Evolutionary conservation across 805 yeast species (phyloP), one percentile per base, ranked within the genome.

Genomic region (Candida xyloterini): DNA sequence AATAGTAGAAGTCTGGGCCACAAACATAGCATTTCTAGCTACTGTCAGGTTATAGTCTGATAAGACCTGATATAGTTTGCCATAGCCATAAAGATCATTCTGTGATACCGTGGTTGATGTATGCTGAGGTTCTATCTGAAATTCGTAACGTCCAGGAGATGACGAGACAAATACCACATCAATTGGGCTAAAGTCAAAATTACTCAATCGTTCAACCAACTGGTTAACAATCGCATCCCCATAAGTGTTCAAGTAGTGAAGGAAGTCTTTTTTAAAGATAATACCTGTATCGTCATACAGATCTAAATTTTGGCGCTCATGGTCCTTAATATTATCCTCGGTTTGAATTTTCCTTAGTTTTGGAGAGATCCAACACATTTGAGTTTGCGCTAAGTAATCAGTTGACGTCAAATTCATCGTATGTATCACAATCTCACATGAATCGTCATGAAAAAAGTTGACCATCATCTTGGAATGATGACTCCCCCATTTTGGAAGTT

Each of bases 381-480:
- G 88, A 6, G 84, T 81, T 40, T 82, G 76, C 1, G 70, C 68
- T 5, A 63, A 62, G 35, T 77, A 71, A 56, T 83, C 90, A 0
- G 70, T 53, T 25, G 57, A 56, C 1, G 81, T 77, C 38, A 81
- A 54, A 56, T 83, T 83, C 55, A 75, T 71, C 1, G 87, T 76
- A 56, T 81, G 75, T 16, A 82, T 62, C 15, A 75, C 76, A 0
- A 83, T 56, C 51, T 75, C 79, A 23, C 71, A 57, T 0, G 70
- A 58, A 13, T 62, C 63, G 45, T 74, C 75, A 2, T 54, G 54
- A 50, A 67, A 78, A 42, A 72, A 62, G 51, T 81, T 81, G 10
- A 83, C 61, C 68, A 82, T 77, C 73, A 82, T 62, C 53, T 83
- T 83, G 1, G 86, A 71, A 55, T 83, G 91, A 56, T 83, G 89